Evolutionary conservation across 257 asterid species (phyloP), one percentile per base, ranked within the genome.

Genomic region (Craterostigma plantagineum): DNA sequence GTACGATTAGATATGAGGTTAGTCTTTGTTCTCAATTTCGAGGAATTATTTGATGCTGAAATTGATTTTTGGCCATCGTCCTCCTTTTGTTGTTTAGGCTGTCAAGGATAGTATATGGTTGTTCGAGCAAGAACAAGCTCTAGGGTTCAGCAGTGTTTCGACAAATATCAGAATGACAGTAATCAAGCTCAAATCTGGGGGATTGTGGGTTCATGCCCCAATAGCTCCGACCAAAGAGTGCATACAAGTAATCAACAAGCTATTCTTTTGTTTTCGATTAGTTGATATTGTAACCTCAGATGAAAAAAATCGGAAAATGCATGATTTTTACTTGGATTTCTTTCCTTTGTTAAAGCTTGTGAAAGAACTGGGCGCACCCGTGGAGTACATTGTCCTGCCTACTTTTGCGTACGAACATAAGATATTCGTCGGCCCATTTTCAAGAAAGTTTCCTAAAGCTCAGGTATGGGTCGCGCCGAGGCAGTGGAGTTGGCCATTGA

Each of bases 401-500:
- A 87, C 93, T 15, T 87, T 82, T 59, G 97, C 97, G 8, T 87
- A 87, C 44, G 93, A 87, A 64, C 97, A 87, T 46, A 87, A 87
- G 60, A 87, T 87, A 59, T 87, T 82, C 33, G 95, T 87, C n/a
- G 93, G 97, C 38, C 97, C 97, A 7, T 87, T 87, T 58, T 87
- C 95, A 10, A 79, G 97, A 68, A 74, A 87, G 73, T 87, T 87
- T 45, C 93, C 93, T 11, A 42, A 14, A 57, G 95, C 95, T 46
- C 77, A 68, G 65, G 81, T 82, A 11, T 87, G 97, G 95, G 95
- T 87, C 37, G 93, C 97, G 10, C 97, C 97, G 18, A 68, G 97
- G 67, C 97, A 87, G 57, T 82, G 97, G 97, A 87, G 95, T 57
- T 79, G 95, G 92, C 97, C 97, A 34, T 50, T 87, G 33, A 87